Evolutionary conservation across 2,329 filamentous ascomycete genomes (phyloP), one percentile per base, ranked within the genome.

Genomic region (Pseudonectria foliicola): DNA sequence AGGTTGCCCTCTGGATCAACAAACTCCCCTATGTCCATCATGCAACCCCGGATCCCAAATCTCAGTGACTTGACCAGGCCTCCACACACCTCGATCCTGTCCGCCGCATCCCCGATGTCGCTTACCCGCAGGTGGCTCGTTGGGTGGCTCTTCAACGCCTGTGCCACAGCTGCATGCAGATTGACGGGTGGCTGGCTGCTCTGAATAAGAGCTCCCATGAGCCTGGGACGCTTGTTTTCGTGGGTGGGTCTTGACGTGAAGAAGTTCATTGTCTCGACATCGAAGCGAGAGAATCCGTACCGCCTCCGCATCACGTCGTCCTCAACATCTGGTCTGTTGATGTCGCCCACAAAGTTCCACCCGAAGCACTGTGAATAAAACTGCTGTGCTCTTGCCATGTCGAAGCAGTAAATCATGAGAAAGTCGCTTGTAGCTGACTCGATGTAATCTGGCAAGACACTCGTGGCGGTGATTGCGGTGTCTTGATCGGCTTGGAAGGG

Each of bases 11-110:
- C 49, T n/a, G 49, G 35, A 16, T 52, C 49, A 25, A 52, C 37
- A 31, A 52, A 52, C 42, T 50, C 45, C 24, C 46, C 42, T 36
- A 52, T 44, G 29, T 52, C 49, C 49, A 52, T 45, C 18, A 49
- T 45, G 27, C 47, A 45, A 23, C 40, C 37, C 35, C 46, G 45
- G 35, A 52, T 40, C 6, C 49, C 49, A 24, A 47, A 50, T 16
- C 49, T 43, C 25, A 52, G 15, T 7, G 42, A 41, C 34, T 46
- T 48, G 34, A 52, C 39, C 32, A 46, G 33, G 11, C 49, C 49
- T 10, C 32, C 27, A 31, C 45, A 41, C 10, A 31, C 24, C 25
- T 52, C 46, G 27, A 52, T 42, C 38, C 45, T 39, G 30, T 44
- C 44, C 27, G 49, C 49, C 30, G 39, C 43, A 16, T 31, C 35